These are phyloP conservation scores for Crassisporium funariophilum DNA, from an alignment of 768 basidiomycete species.

Conservation along the genomic window DNA sequence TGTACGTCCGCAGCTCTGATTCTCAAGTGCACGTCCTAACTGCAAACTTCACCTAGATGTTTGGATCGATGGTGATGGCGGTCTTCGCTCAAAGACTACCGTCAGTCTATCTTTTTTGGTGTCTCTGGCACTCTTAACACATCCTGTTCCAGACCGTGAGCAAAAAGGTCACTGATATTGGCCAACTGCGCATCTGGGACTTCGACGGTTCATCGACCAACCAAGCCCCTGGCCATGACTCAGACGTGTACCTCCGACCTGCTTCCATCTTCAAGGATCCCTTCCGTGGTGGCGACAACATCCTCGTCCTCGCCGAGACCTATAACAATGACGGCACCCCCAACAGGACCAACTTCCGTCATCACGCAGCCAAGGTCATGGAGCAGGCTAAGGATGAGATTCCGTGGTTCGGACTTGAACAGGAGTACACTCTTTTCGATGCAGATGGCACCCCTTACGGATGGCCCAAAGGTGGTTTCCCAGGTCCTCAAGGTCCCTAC, in stretches of 20 bases:
- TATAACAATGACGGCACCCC: slow-evolving; percentile 99
- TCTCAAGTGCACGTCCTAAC: slow-evolving; percentile 16
- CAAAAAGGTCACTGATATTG: slow-evolving; percentile 85
- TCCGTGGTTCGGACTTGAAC: slow-evolving; percentile 99
- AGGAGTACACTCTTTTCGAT: slow-evolving; percentile 98
- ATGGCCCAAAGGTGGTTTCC: slow-evolving; percentile 99
- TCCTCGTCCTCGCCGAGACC: slow-evolving; percentile 93
- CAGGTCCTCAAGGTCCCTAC: slow-evolving; percentile 98
- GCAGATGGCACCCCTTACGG: slow-evolving; percentile 87
- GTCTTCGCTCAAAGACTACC: slow-evolving; percentile 95
- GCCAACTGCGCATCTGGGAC: slow-evolving; percentile 96
- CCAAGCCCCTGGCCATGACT: slow-evolving; percentile 94
- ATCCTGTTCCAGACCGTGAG: slow-evolving; percentile 66
- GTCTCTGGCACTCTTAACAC: slow-evolving; percentile 7
- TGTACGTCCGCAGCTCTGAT: slow-evolving; percentile 50
- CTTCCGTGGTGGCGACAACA: slow-evolving; percentile 98
- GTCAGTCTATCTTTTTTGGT: slow-evolving; percentile 43
- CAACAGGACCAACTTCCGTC: slow-evolving; percentile 94
- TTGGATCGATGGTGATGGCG: slow-evolving; percentile 96
- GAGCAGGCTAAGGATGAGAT: slow-evolving; percentile 76
- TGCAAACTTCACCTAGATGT: slow-evolving; percentile 62
- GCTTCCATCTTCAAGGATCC: slow-evolving; percentile 98
- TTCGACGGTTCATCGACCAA: slow-evolving; percentile 98
- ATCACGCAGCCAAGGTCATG: slow-evolving; percentile 94
- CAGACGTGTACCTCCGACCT: slow-evolving; percentile 97